phyloP scores from a whole-genome alignment of 352 stramenopile species.

The Globisporangium iwayamae region DNA sequence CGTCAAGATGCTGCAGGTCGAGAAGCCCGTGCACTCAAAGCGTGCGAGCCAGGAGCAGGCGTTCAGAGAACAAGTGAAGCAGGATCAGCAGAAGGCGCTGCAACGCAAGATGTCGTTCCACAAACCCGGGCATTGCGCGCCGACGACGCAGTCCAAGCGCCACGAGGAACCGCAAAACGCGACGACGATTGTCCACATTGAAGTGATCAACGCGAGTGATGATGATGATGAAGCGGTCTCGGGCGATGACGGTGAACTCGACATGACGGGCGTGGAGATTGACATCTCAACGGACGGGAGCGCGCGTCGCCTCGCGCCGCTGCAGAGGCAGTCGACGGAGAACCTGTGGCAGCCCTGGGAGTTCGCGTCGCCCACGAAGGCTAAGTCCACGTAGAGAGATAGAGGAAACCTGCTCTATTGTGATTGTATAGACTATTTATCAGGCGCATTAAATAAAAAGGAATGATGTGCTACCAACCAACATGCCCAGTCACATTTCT shows the following conservation, averaged over 20 bases:
- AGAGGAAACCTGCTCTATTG: not conserved
- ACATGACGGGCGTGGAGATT: constrained; percentile 21
- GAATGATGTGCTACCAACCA: too few species aligned
- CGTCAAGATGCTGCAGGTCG: constrained; percentile 59
- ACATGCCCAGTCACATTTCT: too few species aligned
- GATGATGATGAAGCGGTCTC: not conserved
- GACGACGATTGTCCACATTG: constrained; percentile 11
- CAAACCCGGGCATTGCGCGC: not conserved
- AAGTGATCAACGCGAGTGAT: constrained; percentile 14
- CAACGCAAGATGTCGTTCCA: constrained; percentile 11
- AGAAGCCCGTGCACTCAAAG: constrained; percentile 54
- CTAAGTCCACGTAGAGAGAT: not conserved
- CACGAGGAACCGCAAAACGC: not conserved
- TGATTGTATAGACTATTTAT: not conserved
- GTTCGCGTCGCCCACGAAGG: constrained; percentile 13
- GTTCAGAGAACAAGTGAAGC: constrained; percentile 6
- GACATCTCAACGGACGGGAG: constrained; percentile 13
- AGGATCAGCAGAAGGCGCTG: constrained; percentile 12
- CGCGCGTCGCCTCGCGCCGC: constrained; percentile 7
- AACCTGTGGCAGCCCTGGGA: constrained; percentile 24
- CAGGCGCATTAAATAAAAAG: too few species aligned
- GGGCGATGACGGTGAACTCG: not conserved
- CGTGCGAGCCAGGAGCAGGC: constrained; percentile 18
- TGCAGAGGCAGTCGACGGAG: constrained; percentile 10
- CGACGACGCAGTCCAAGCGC: not conserved